Evolutionary conservation across 805 yeast genomes (phyloP).

Genomic region (Candida multigemmis): DNA sequence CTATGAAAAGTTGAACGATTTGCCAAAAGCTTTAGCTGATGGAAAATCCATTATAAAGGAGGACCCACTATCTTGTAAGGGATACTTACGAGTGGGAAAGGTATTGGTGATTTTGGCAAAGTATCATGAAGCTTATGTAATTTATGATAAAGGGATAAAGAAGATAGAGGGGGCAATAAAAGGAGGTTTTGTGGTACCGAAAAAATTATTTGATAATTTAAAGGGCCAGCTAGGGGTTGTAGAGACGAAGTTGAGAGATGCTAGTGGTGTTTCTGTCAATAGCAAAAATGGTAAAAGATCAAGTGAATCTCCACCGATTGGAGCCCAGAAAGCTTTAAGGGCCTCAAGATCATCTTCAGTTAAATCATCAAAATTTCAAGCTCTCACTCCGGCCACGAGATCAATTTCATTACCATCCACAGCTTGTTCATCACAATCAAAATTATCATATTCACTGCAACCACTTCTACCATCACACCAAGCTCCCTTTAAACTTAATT

Average conservation of each 20-base stretch:
- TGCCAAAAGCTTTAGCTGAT: constrained; percentile 26
- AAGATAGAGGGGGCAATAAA: constrained; percentile 21
- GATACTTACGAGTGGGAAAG: constrained; percentile 38
- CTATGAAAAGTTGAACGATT: constrained; percentile 28
- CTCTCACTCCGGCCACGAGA: constrained; percentile 1
- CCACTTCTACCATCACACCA: constrained; percentile 12
- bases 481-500: not conserved
- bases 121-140: constrained; percentile 24
- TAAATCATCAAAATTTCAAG: constrained; percentile 1
- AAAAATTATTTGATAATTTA: constrained; percentile 17
- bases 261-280: too few relatives aligned
- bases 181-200: constrained; percentile 21
- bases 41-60: constrained; percentile 20
- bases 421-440: not conserved
- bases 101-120: constrained; percentile 14
- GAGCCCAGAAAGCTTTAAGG: too few relatives aligned
- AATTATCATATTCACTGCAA: constrained; percentile 5
- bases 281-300: too few relatives aligned
- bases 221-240: constrained; percentile 12
- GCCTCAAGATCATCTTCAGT: too few relatives aligned
- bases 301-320: too few relatives aligned
- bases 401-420: not conserved
- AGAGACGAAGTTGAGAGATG: constrained; percentile 13
- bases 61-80: constrained; percentile 41
- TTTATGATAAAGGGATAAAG: constrained; percentile 26